Base-by-base conservation (phyloP, 768 basidiomycete species). In the Lactifluus echinatus region DNA sequence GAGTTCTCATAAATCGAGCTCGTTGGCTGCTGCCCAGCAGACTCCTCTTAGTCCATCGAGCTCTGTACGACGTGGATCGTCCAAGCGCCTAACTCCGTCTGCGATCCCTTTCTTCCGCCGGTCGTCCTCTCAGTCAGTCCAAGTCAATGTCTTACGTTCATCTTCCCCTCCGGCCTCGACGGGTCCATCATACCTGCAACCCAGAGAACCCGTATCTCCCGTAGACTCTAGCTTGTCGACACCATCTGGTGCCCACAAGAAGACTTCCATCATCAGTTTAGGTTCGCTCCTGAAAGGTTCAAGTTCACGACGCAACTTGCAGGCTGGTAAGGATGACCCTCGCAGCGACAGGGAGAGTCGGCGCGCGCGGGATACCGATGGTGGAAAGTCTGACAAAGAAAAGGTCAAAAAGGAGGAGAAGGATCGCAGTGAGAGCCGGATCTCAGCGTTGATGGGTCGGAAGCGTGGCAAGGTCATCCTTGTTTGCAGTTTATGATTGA, bases 51-150 rank as follows among this genome's bases (percentile, higher is more conserved):
- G 87, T 64, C 89, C 89, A 31, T 75, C 83, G 19, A 77, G 82
- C 17, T 88, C 87, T 15, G 70, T 84, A 42, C 80, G 83, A 51
- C 81, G 85, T 39, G 78, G 80, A 28, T 82, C 84, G 56, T 83
- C 83, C 23, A 92, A 85, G 69, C 84, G 93, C 57, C 80, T 93
- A 45, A 93, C 93, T 1, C 92, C 92, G 1, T 93, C 90, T 26
- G 89, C 90, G 14, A 95, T 95, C 57, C 93, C 93, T 2, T 95
- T 95, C 72, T 94, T 95, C 75, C 82, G 90, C 43, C 85, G 93
- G 34, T 92, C 91, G 8, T 89, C 89, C 26, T 93, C 93, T 7
- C 88, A 92, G 66, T 89, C 87, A 14, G 85, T 89, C 79, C 85
- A 89, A 60, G 69, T 66, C 31, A 60, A 66, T 34, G 68, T 70